Conservation (phyloP, 73 alveolate genomes). For the Paramecium pentaurelia region DNA sequence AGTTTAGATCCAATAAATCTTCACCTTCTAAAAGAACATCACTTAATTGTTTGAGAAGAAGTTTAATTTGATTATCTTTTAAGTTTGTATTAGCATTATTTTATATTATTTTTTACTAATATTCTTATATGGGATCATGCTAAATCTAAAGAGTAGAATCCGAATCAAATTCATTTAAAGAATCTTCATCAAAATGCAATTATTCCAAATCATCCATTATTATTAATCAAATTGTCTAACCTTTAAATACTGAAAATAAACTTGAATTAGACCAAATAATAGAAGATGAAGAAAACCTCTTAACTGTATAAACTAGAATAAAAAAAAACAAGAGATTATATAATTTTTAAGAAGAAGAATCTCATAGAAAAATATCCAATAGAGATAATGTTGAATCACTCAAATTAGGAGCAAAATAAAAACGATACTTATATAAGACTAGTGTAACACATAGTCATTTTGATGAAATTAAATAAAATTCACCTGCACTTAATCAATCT, state of each 20-base stretch:
- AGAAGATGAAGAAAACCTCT: neutral
- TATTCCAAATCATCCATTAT: neutral
- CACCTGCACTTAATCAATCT: neutral
- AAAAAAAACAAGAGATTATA: neutral
- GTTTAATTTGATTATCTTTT: neutral
- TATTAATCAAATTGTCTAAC: neutral
- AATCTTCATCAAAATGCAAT: neutral
- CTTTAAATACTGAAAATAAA: neutral
- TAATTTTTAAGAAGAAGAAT: slow-evolving; percentile 2
- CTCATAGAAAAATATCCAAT: neutral
- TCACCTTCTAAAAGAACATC: neutral
- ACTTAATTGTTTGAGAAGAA: neutral
- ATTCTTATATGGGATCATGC: neutral
- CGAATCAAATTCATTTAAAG: neutral
- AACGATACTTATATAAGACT: neutral
- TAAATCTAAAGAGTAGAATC: neutral
- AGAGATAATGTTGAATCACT: neutral
- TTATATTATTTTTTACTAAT: neutral
- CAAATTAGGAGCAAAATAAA: neutral
- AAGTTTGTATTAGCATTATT: neutral
- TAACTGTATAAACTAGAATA: neutral
- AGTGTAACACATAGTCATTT: neutral
- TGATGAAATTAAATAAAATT: neutral
- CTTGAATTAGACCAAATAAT: neutral
- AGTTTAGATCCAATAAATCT: neutral